Conservation (phyloP, 208 protist species). For the Crithidia bombi region DNA sequence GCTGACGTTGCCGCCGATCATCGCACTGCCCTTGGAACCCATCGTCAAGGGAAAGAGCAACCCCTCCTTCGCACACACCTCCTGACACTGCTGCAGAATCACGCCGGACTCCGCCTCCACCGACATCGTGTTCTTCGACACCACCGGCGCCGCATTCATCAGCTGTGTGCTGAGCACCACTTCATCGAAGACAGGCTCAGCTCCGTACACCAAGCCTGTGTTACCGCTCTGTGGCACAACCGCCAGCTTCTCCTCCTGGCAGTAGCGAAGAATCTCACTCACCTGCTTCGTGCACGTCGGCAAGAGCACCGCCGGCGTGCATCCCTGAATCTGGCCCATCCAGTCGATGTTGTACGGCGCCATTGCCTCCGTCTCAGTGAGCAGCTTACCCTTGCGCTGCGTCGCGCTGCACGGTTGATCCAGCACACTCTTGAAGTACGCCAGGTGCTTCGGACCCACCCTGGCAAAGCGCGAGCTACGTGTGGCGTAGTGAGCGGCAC, state of each 20-base stretch:
- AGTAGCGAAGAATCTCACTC: constrained; percentile 89
- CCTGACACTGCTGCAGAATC: constrained; percentile 91
- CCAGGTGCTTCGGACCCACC: constrained; percentile 47
- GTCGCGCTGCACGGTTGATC: constrained; percentile 46
- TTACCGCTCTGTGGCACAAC: constrained; percentile 97
- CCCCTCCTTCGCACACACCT: constrained; percentile 64
- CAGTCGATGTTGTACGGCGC: constrained; percentile 73
- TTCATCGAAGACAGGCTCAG: constrained; percentile 90
- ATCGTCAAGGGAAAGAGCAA: constrained; percentile 96
- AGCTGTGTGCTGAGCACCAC: constrained; percentile 86
- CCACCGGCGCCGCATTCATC: constrained; percentile 92
- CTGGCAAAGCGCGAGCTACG: constrained; percentile 60
- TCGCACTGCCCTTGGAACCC: constrained; percentile 96
- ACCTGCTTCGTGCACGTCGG: constrained; percentile 66
- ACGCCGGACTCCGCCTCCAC: constrained; percentile 88
- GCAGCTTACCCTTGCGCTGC: constrained; percentile 52
- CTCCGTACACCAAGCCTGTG: constrained; percentile 96
- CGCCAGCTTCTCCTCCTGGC: constrained; percentile 90
- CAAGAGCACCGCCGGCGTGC: constrained; percentile 54
- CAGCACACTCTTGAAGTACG: constrained; percentile 59
- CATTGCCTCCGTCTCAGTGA: constrained; percentile 48
- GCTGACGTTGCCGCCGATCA: constrained; percentile 96
- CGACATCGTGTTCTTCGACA: constrained; percentile 72
- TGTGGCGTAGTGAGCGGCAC: constrained; percentile 66
- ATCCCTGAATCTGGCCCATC: constrained; percentile 67